Conservation (phyloP, 2,329 filamentous ascomycete species). For the Penicillium vulpinum region DNA sequence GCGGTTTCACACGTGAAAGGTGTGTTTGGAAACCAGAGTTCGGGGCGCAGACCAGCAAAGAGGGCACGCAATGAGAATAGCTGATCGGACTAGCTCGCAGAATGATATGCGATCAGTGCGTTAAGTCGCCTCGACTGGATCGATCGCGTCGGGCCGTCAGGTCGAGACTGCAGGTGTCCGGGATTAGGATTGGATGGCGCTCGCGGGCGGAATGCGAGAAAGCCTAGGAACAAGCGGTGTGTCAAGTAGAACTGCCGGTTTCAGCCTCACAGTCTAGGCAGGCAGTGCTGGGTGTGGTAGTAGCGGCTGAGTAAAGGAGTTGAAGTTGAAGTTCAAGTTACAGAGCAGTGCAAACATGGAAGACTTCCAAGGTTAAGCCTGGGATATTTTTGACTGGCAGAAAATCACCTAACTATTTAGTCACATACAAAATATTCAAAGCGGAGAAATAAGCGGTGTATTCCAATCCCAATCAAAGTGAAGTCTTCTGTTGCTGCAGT, state of each 20-base stretch:
- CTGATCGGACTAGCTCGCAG: slow-evolving; percentile 11
- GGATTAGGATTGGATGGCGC: slow-evolving; percentile 11
- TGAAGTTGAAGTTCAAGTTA: slow-evolving; percentile 1
- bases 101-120: slow-evolving; percentile 22
- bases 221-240: background rate
- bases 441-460: background rate
- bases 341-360: background rate
- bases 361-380: background rate
- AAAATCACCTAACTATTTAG: background rate
- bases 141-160: slow-evolving; percentile 22
- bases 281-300: background rate
- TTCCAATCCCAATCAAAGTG: background rate
- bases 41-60: slow-evolving; percentile 5
- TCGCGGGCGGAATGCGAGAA: slow-evolving; percentile 20
- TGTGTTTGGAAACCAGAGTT: background rate
- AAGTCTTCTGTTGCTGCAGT: background rate
- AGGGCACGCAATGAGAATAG: slow-evolving; percentile 8
- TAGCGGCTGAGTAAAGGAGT: background rate
- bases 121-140: background rate
- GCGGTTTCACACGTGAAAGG: slow-evolving; percentile 11
- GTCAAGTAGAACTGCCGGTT: background rate
- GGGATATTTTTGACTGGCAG: background rate
- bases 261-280: slow-evolving; percentile 41
- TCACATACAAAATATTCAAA: background rate
- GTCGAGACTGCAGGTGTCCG: slow-evolving; percentile 21